These are phyloP conservation scores for Globisporangium radiosum DNA, from an alignment of 352 stramenopile genomes.

Conservation along the genomic window DNA sequence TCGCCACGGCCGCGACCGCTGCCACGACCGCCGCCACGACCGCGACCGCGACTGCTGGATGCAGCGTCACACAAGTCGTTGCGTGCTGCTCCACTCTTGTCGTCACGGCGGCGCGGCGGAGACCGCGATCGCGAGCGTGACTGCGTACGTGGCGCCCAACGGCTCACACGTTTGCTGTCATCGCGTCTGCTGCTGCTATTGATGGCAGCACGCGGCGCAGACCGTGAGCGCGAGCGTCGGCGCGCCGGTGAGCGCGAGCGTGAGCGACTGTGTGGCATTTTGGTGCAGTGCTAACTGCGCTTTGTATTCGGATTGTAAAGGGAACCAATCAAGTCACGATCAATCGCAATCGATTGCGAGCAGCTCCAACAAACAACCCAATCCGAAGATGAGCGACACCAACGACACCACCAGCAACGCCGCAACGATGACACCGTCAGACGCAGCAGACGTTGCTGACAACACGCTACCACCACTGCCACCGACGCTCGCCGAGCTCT, in stretches of 20 bases:
- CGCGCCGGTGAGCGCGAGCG: constrained; percentile 3
- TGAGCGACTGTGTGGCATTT: background rate
- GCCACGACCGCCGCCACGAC: no score
- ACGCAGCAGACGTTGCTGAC: background rate
- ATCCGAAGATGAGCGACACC: background rate
- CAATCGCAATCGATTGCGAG: no score
- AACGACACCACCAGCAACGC: background rate
- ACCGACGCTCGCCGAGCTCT: constrained; percentile 23
- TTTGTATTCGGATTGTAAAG: no score
- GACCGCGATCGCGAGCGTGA: background rate
- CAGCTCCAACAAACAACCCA: no score
- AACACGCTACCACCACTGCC: background rate
- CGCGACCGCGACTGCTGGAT: background rate
- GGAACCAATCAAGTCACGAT: background rate
- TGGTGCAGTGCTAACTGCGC: background rate
- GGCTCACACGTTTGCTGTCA: background rate
- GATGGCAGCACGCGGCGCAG: background rate
- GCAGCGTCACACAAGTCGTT: background rate
- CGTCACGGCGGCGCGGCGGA: constrained; percentile 6
- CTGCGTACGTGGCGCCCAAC: background rate
- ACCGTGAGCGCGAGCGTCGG: constrained; percentile 1
- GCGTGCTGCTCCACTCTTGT: constrained; percentile 3
- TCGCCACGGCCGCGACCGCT: background rate
- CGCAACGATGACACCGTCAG: background rate
- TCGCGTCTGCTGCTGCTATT: background rate